Percentiles rank a stretch among this genome's conserved stretches.
phyloP scores from a whole-genome alignment of 768 basidiomycete genomes.

The Termitomyces sp. region DNA sequence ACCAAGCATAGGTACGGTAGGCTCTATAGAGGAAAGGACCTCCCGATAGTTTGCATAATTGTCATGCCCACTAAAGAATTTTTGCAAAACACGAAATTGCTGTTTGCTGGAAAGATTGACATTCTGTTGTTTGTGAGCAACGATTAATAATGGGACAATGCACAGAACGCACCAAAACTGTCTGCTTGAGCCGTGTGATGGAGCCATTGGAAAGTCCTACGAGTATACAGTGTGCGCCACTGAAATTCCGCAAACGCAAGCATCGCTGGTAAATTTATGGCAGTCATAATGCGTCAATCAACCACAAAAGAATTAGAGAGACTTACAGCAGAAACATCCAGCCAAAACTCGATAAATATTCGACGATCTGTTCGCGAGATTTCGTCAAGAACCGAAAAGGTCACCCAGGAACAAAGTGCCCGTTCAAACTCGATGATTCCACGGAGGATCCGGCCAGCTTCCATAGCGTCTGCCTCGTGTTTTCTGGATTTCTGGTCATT shows the following conservation, averaged over 20 bases:
- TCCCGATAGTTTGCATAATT: slow-evolving; percentile 26
- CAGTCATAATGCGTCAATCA: not conserved
- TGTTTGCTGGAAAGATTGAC: slow-evolving; percentile 22
- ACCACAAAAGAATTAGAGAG: not conserved
- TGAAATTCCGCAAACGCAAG: slow-evolving; percentile 42
- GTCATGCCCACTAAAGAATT: slow-evolving; percentile 24
- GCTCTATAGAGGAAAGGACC: slow-evolving; percentile 20
- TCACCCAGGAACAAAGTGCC: slow-evolving; percentile 37
- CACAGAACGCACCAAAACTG: slow-evolving; percentile 26
- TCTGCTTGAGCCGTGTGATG: slow-evolving; percentile 32
- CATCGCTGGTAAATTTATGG: slow-evolving; percentile 36
- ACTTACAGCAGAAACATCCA: slow-evolving; percentile 42
- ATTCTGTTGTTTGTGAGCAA: slow-evolving; percentile 13
- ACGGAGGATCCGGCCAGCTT: slow-evolving; percentile 24
- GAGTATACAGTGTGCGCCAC: slow-evolving; percentile 36
- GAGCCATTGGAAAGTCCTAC: slow-evolving; percentile 37
- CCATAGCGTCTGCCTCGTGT: slow-evolving; percentile 20
- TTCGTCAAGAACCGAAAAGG: slow-evolving; percentile 27
- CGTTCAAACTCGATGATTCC: slow-evolving; percentile 33
- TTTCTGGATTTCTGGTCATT: slow-evolving; percentile 6
- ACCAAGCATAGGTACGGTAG: slow-evolving; percentile 33
- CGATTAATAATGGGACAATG: not conserved
- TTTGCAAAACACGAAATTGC: slow-evolving; percentile 25
- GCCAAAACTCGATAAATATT: slow-evolving; percentile 35
- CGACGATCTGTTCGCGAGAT: slow-evolving; percentile 18